Evolutionary conservation across 2,329 filamentous ascomycete genomes (phyloP).

Genomic region (Stachybotrys chartarum): DNA sequence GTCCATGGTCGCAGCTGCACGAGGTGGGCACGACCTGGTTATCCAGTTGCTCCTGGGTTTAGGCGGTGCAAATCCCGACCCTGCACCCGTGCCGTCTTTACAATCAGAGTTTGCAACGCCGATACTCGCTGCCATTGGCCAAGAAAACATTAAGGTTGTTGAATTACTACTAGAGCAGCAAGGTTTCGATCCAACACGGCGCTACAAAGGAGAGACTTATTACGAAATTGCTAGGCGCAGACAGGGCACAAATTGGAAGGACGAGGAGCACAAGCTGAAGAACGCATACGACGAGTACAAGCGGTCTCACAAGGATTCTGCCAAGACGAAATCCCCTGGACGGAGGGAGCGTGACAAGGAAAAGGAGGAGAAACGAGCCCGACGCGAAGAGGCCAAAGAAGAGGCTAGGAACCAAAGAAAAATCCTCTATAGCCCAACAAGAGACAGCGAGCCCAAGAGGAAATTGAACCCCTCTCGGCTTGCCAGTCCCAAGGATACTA

Average conservation of each 20-base stretch:
- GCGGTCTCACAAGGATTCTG: constrained; percentile 39
- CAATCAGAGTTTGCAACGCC: constrained; percentile 75
- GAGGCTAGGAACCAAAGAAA: constrained; percentile 37
- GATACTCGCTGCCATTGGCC: constrained; percentile 89
- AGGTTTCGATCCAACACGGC: constrained; percentile 74
- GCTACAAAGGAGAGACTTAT: constrained; percentile 73
- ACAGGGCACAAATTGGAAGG: constrained; percentile 81
- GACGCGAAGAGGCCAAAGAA: constrained; percentile 36
- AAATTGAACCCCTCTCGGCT: constrained; percentile 28
- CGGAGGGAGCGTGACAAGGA: constrained; percentile 33
- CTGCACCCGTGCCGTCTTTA: constrained; percentile 53
- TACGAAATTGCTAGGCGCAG: constrained; percentile 79
- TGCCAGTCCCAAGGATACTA: constrained; percentile 42
- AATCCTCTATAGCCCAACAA: constrained; percentile 40
- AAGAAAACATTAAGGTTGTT: constrained; percentile 79
- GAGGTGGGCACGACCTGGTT: constrained; percentile 84
- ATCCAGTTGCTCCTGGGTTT: constrained; percentile 70
- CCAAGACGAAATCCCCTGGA: constrained; percentile 44
- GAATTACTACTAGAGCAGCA: constrained; percentile 70
- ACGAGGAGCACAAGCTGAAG: constrained; percentile 77
- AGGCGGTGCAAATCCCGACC: constrained; percentile 60
- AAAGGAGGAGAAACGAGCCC: constrained; percentile 34
- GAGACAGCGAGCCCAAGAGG: constrained; percentile 37
- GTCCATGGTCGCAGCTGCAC: constrained; percentile 83
- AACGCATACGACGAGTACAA: constrained; percentile 62